Percentiles rank a stretch among this genome's conserved stretches.
These are phyloP conservation scores for Sapria himalayana DNA, from an alignment of 345 rosid genomes.

Conservation along the genomic window DNA sequence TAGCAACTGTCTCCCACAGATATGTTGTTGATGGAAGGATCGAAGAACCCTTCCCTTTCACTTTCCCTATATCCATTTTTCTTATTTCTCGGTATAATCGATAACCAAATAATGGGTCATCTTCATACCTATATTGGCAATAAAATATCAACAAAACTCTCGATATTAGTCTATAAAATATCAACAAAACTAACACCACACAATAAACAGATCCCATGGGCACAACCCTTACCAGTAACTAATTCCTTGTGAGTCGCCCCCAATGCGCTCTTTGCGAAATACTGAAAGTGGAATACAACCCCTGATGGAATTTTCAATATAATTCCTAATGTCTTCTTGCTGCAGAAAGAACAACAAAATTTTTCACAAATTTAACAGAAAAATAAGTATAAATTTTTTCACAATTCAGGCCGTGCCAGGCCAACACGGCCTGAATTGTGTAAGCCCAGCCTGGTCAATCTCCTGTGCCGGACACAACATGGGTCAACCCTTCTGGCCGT, in stretches of 20 bases:
- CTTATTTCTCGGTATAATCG: conserved; percentile 88
- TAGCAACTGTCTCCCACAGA: conserved; percentile 96
- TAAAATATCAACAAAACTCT: too few species aligned
- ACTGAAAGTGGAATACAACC: conserved; percentile 60
- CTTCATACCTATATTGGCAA: conserved; percentile 66
- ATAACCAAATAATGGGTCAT: conserved; percentile 77
- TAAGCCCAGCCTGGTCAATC: too few species aligned
- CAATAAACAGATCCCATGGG: neutral
- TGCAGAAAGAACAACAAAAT: conserved; percentile 17
- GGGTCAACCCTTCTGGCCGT: too few species aligned
- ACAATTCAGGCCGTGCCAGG: too few species aligned
- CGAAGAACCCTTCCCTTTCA: conserved; percentile 62
- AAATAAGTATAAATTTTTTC: neutral
- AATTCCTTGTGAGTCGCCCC: conserved; percentile 92
- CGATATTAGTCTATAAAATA: too few species aligned
- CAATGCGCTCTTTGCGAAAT: conserved; percentile 81
- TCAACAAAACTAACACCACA: conserved; percentile 2
- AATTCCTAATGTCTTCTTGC: conserved; percentile 94
- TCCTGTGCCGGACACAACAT: too few species aligned
- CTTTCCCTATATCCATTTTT: conserved; percentile 59
- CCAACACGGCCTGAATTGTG: too few species aligned
- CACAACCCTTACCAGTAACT: conserved; percentile 46
- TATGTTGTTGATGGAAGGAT: conserved; percentile 41
- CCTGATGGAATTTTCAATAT: conserved; percentile 76
- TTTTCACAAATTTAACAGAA: conserved; percentile 5